A percentile compares a stretch with the other conserved stretches of the same genome.
Conservation (phyloP, 106 monocot species). For the Vanilla planifolia region DNA sequence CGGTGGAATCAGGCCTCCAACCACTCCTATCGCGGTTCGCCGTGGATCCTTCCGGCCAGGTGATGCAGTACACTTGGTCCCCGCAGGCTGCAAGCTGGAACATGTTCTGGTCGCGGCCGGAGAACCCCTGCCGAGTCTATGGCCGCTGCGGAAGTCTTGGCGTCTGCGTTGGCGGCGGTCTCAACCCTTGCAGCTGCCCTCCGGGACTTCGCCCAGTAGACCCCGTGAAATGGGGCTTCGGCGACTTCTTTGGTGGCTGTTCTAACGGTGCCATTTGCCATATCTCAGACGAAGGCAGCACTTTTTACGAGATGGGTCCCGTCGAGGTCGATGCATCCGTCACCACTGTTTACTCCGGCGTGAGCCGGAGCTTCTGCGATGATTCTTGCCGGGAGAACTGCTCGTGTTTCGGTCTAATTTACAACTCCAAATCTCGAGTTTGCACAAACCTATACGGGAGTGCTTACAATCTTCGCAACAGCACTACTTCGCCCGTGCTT, state of each 20-base stretch:
- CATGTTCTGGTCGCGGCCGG: constrained; percentile 58
- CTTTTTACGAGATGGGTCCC: constrained; percentile 16
- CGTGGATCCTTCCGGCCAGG: constrained; percentile 42
- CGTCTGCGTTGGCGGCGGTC: constrained; percentile 20
- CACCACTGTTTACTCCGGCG: background rate
- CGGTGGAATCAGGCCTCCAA: constrained; percentile 1
- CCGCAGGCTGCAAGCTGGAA: constrained; percentile 50
- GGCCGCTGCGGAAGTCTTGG: constrained; percentile 49
- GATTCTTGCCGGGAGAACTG: constrained; percentile 37
- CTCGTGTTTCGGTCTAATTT: constrained; percentile 42
- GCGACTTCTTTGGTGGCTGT: constrained; percentile 38
- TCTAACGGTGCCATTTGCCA: background rate
- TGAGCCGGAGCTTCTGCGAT: constrained; percentile 23
- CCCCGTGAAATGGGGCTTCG: constrained; percentile 20
- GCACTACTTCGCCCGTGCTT: constrained; percentile 12
- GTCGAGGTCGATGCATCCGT: constrained; percentile 19
- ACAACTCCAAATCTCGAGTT: constrained; percentile 2
- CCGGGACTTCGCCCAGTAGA: constrained; percentile 17
- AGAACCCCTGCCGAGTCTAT: constrained; percentile 33
- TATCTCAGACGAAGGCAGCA: background rate
- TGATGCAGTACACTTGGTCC: constrained; percentile 65
- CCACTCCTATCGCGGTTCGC: constrained; percentile 34
- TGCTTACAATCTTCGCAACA: constrained; percentile 38
- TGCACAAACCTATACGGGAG: constrained; percentile 29
- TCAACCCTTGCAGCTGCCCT: constrained; percentile 28